A percentile compares a stretch with the other conserved stretches of the same genome.
phyloP scores from a whole-genome alignment of 352 stramenopile species.

The Globisporangium spiculum region DNA sequence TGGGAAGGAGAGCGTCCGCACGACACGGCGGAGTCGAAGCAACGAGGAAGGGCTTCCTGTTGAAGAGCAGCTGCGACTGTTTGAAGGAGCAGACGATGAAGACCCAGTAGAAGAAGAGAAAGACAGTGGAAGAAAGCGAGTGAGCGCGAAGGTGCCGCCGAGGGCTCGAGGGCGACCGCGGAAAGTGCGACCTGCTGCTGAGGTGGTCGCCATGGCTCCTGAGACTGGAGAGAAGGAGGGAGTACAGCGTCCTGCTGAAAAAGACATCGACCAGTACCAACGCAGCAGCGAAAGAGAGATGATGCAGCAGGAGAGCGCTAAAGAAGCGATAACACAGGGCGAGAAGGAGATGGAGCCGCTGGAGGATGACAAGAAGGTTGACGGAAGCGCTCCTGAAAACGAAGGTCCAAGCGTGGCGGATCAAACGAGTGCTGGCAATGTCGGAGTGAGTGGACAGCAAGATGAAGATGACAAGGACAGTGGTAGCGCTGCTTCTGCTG shows the following conservation, averaged over 20 bases:
- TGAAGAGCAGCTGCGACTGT: background rate
- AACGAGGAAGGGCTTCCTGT: background rate
- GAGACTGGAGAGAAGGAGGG: background rate
- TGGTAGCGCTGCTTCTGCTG: background rate
- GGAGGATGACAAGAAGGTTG: background rate
- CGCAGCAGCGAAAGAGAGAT: background rate
- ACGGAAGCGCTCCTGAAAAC: background rate
- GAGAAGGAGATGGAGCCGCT: background rate
- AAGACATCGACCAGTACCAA: background rate
- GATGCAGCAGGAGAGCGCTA: background rate
- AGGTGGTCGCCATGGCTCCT: background rate
- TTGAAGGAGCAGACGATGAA: background rate
- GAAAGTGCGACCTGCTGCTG: background rate
- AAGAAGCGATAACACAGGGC: background rate
- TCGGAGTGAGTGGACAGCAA: background rate
- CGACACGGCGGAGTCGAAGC: background rate
- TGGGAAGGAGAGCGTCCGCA: conserved; percentile 1
- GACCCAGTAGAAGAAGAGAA: conserved; percentile 3
- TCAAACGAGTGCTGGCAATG: background rate
- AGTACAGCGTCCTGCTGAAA: background rate
- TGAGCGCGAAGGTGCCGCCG: background rate
- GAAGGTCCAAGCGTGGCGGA: background rate
- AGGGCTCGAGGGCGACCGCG: background rate
- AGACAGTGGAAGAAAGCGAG: background rate
- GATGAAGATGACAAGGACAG: background rate